Conservation (phyloP, 805 yeast species). For the Saturnispora sanitii region DNA sequence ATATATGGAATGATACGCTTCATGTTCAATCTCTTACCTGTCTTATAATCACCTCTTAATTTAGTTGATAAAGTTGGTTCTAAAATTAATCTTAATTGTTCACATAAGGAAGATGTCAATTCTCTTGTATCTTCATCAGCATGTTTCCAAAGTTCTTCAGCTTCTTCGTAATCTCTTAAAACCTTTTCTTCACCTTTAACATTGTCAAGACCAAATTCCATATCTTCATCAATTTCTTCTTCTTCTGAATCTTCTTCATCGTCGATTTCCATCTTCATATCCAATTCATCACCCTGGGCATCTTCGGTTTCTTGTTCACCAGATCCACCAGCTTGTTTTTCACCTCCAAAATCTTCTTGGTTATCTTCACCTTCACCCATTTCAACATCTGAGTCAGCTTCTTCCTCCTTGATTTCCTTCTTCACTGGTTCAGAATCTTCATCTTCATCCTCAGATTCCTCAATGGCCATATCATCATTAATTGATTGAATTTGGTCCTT, state of each 20-base stretch:
- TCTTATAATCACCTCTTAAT: conserved; percentile 88
- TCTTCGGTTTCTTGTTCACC: conserved; percentile 16
- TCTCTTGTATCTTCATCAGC: conserved; percentile 85
- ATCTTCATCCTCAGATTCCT: conserved; percentile 41
- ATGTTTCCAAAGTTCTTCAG: conserved; percentile 70
- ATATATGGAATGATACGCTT: conserved; percentile 95
- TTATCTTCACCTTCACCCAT: conserved; percentile 19
- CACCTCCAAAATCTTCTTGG: conserved; percentile 16
- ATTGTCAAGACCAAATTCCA: conserved; percentile 15
- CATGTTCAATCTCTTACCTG: conserved; percentile 96
- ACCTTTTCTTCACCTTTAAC: conserved; percentile 17
- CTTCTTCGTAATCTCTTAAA: conserved; percentile 37
- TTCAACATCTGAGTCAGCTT: conserved; percentile 27
- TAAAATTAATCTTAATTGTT: conserved; percentile 82
- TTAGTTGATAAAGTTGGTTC: conserved; percentile 97
- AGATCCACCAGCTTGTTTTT: conserved; percentile 15
- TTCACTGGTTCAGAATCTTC: conserved; percentile 18
- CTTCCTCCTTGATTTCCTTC: conserved; percentile 20
- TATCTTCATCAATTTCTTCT: conserved; percentile 22
- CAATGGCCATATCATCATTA: conserved; percentile 74
- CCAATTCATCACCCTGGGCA: conserved; percentile 34
- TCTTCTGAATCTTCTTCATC: conserved; percentile 26
- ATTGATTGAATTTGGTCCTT: conserved; percentile 68
- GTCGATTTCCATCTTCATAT: conserved; percentile 32
- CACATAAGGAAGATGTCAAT: conserved; percentile 77